Base-by-base conservation (phyloP, 345 rosid genomes). In the Alliaria petiolata region DNA sequence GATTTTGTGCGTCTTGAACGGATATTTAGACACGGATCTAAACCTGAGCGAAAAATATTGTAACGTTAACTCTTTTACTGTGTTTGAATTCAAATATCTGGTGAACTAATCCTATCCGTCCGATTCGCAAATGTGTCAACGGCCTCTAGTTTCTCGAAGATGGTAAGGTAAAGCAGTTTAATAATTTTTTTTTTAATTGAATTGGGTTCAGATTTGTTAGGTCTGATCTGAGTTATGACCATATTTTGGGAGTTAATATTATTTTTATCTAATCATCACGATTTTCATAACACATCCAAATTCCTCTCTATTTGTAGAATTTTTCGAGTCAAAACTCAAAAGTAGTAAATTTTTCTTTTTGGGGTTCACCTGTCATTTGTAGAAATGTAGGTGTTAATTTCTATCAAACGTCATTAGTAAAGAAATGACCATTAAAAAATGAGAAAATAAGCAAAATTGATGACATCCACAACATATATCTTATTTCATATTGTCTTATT, bases 31-130 rank as follows among this genome's bases (percentile, higher is more conserved):
- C 1, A 59, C 56, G 35, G 55, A 67, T 64, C 71, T 47, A 17
- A 71, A 20, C 59, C 67, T 59, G 6, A 59, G n/a, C 14, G 46
- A 13, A 6, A n/a, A 43, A 65, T 2, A 46, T 43, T 75, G 79
- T 68, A 75, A 75, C 79, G 74, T 68, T 75, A 59, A 65, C 65
- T 44, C 60, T 47, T 54, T 55, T 25, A 65, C 54, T 43, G 40
- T 53, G 47, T 75, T 61, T 67, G 79, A 75, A 75, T 75, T 68
- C 79, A 75, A 67, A 75, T 52, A 14, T 16, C 12, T 10, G 0
- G 0, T 26, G 3, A 17, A 35, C 6, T 8, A 35, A 68, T 75
- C 31, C 0, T 19, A 6, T 4, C 79, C 79, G 79, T 75, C 35
- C 57, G 77, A 75, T 75, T 58, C 33, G 26, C 28, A 20, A 4